Base-by-base conservation (phyloP, 2,329 filamentous ascomycete genomes). In the Chaetomium strumarium region DNA sequence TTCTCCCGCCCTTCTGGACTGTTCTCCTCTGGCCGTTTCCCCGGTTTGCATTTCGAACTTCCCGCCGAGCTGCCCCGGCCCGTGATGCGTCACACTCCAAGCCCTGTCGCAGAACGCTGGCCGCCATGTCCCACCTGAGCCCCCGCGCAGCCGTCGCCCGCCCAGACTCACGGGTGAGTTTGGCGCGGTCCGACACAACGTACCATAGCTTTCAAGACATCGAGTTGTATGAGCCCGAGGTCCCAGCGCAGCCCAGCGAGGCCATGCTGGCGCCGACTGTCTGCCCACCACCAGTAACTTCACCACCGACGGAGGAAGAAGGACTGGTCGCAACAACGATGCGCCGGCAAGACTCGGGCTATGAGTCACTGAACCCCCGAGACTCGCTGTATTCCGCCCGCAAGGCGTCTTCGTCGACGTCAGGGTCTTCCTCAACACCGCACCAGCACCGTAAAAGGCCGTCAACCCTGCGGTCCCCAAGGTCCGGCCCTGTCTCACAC, bases 321-420 rank as follows among this genome's bases (percentile, higher is more conserved):
- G 61, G 60, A 19, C 69, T 69, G 1, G 62, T 64, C 12, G 64
- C 70, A 0, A 60, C 63, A 44, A 70, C 68, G 51, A 80, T 81
- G 70, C 72, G 73, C 46, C 73, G 79, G 13, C 77, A 80, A 55
- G 79, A 83, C 62, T 82, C 79, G 0, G 79, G 79, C 33, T 82
- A 83, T 59, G 78, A 78, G 60, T 81, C 79, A 3, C 70, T 73
- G 42, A 65, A 67, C 9, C 70, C 73, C 2, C 68, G 67, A 9
- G 65, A 64, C 14, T 75, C 74, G 2, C 64, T 63, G 5, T 61
- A 63, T 14, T 65, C 64, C 34, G 58, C 59, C 9, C 62, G 59
- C 14, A 62, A 64, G 33, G 60, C 60, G 12, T 46, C 46, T 13
- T 66, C 69, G 5, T 56, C 62, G 9, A 58, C 59, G 9, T 67